Base-by-base conservation (phyloP, 768 basidiomycete species). In the Tricholoma saponaceum region DNA sequence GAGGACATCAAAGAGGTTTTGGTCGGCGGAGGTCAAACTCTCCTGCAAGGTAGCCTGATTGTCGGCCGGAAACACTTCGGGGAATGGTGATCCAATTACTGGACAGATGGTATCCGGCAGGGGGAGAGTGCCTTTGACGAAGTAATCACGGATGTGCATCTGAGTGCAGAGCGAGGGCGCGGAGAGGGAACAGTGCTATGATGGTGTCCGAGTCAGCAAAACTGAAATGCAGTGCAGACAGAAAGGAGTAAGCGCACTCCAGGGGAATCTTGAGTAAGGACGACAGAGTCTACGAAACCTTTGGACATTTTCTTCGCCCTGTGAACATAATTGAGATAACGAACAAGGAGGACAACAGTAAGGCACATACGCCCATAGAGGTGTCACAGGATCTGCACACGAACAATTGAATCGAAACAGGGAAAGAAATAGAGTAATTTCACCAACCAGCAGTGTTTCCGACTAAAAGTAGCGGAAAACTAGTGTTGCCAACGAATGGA, bases 201-300 rank as follows among this genome's bases (percentile, higher is more conserved):
- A 26, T 26, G 13, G 51, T 28, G 37, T 18, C 14, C 22, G n/a
- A n/a, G n/a, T n/a, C n/a, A n/a, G n/a, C 12, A 20, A 28, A 6
- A 25, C 9, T 37, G 35, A 52, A 28, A 57, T 43, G 6, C 1
- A 22, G 3, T 32, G 10, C 32, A 26, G n/a, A 55, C 32, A 51
- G 8, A 57, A 51, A 22, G 20, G 22, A n/a, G 22, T 43, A 12
- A 22, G 64, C 72, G 23, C 63, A 79, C 76, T 6, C 78, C 76
- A 12, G 72, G 61, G 7, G 74, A 75, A 23, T 77, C 73, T 56
- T 78, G 76, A 6, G 74, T 76, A 18, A 79, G 63, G 12, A 79
- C 74, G 14, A 75, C 71, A 2, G 76, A 74, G n/a, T 63, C 65
- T 2, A 66, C 58, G 62, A 78, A 79, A 6, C 70, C 69, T 47